Base-by-base conservation (phyloP, 257 asterid species). In the Gentiana straminea region DNA sequence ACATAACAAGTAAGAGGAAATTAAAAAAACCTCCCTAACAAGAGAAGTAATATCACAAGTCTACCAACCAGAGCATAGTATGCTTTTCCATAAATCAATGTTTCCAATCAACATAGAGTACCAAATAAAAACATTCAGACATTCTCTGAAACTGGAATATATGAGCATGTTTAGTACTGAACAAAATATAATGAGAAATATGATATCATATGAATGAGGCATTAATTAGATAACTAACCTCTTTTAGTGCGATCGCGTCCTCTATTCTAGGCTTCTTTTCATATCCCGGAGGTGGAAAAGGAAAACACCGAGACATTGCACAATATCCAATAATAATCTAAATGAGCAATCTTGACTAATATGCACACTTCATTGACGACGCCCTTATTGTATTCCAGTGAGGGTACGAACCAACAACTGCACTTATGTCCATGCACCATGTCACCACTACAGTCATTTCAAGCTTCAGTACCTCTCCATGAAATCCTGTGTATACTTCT, bases 341-440 rank as follows among this genome's bases (percentile, higher is more conserved):
- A 72, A 70, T 51, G 57, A 55, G 51, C 51, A 65, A 46, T 49
- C n/a, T 62, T 60, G 46, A 63, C 66, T 64, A 64, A 67, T 66
- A 58, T 50, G 64, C 63, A 64, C 64, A 62, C 82, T 75, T 61
- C 65, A 52, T 64, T 73, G 73, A 81, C 65, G 75, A 64, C 54
- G 65, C 65, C 55, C 36, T 47, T 36, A 73, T 73, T 63, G 71
- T 55, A 72, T 68, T 75, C 85, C 85, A 72, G 68, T 61, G 70
- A 55, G 65, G 76, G 76, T 77, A 75, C 67, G 51, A 68, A 67
- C 74, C 79, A 76, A 69, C 72, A 65, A 72, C 65, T 76, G 70
- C 59, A 58, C 62, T 67, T 73, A 58, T 71, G 78, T 67, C 80
- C 94, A 84, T 78, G 73, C 86, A 85, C 79, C 81, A 82, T 84